These are phyloP conservation scores for Penicillium tannophilum DNA, from an alignment of 495 filamentous ascomycete species.

Conservation along the genomic window DNA sequence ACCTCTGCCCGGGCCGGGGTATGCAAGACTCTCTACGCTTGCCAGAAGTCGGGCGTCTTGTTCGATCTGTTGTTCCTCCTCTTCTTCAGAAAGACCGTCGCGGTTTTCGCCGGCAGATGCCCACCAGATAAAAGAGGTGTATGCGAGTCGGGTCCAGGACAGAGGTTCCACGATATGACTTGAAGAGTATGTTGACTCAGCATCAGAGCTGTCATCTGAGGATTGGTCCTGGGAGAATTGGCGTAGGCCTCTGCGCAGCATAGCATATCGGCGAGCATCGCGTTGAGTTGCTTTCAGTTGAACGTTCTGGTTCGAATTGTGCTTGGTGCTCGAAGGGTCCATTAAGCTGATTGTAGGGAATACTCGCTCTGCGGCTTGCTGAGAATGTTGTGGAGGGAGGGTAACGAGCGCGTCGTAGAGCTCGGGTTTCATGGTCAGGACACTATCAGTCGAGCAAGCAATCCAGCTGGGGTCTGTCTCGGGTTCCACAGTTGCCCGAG, in stretches of 20 bases:
- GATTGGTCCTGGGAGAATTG: conserved; percentile 44
- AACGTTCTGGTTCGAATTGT: conserved; percentile 28
- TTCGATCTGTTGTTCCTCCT: conserved; percentile 46
- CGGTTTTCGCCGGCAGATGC: conserved; percentile 89
- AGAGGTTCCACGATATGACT: conserved; percentile 68
- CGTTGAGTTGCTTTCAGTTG: conserved; percentile 85
- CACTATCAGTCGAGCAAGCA: conserved; percentile 92
- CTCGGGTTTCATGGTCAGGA: conserved; percentile 78
- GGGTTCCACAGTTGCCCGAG: conserved; percentile 27
- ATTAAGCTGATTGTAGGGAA: conserved; percentile 70
- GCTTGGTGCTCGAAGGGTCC: conserved; percentile 28
- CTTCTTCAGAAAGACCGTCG: conserved; percentile 47
- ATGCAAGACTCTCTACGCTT: conserved; percentile 43
- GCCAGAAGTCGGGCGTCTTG: conserved; percentile 46
- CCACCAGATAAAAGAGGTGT: conserved; percentile 97
- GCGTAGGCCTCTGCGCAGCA: conserved; percentile 68
- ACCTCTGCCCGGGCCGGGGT: conserved; percentile 33
- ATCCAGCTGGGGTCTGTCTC: conserved; percentile 75
- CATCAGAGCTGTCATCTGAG: conserved; percentile 38
- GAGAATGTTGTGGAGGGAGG: conserved; percentile 66
- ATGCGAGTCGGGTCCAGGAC: conserved; percentile 89
- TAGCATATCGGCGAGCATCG: conserved; percentile 76
- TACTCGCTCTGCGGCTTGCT: conserved; percentile 54
- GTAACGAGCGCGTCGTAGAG: conserved; percentile 89
- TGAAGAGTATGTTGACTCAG: conserved; percentile 50